Percentiles rank a stretch among this genome's conserved stretches.
These are phyloP conservation scores for Plasmodium chabaudi DNA, from an alignment of 169 alveolate genomes.

Conservation along the genomic window DNA sequence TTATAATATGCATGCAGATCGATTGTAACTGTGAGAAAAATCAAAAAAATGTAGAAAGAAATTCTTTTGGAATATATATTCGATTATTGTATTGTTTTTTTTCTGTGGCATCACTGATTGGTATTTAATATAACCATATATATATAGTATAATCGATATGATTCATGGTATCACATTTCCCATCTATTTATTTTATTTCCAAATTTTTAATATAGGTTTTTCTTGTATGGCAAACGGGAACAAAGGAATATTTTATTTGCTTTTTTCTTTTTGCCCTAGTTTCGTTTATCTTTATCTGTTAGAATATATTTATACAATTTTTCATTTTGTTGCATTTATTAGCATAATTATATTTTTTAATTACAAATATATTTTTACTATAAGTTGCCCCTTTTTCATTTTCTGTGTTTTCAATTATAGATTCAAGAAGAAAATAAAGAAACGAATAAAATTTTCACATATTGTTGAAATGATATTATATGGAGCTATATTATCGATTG, in stretches of 20 bases:
- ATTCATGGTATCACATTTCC: not conserved
- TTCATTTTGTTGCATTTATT: not conserved
- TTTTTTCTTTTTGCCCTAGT: conserved; percentile 66
- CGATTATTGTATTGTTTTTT: conserved; percentile 52
- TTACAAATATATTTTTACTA: not conserved
- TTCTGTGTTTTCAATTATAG: conserved; percentile 21
- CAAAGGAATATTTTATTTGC: conserved; percentile 42
- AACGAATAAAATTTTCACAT: conserved; percentile 23
- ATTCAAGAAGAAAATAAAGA: conserved; percentile 39
- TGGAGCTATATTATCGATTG: conserved; percentile 41
- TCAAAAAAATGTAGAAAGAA: conserved; percentile 15
- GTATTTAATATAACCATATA: conserved; percentile 3
- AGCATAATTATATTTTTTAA: not conserved
- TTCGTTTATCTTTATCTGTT: conserved; percentile 52
- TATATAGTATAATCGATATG: conserved; percentile 1
- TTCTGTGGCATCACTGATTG: conserved; percentile 21
- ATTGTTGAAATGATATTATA: conserved; percentile 65
- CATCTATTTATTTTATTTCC: conserved; percentile 9
- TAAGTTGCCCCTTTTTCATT: not conserved
- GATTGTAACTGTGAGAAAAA: conserved; percentile 16
- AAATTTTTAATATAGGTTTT: conserved; percentile 26
- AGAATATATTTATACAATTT: conserved; percentile 1
- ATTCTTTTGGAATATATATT: conserved; percentile 16
- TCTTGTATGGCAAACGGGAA: conserved; percentile 42
- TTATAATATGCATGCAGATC: conserved; percentile 8